Base-by-base conservation (phyloP, 352 stramenopile species). In the Globisporangium polare region DNA sequence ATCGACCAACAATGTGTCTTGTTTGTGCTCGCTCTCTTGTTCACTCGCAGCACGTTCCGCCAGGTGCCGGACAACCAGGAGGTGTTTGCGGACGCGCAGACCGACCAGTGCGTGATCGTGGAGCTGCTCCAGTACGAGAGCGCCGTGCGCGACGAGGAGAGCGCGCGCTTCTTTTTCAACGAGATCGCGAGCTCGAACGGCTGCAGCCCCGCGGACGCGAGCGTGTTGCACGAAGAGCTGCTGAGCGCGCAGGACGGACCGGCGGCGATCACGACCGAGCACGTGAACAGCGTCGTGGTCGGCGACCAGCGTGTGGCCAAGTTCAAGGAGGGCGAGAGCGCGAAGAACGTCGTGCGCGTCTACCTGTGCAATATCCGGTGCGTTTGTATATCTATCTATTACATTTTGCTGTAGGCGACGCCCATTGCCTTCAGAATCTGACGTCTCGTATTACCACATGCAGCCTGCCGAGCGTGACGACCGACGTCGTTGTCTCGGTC, bases 1-100 rank as follows among this genome's bases (percentile, higher is more conserved):
- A 15, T 17, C 10, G 45, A 35, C 24, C 33, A n/a, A 35, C 15
- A 22, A 33, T 33, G 24, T 22, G 1, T 27, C 5, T 10, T 51
- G 45, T 51, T 12, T n/a, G n/a, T n/a, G n/a, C n/a, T 31, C 7
- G 10, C 13, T 1, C 22, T 12, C 43, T 50, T 53, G 45, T 5
- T 52, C 45, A 10, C 22, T n/a, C 20, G 26, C 35, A 87, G 75
- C 65, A 66, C 73, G 22, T 95, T 95, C 61, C 86, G 86, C 12
- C 84, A 95, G 64, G 85, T 95, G 29, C 86, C 86, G 0, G 84
- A 95, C 67, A 94, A 95, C 66, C 86, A 95, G 63, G 86, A 95
- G 55, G 86, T 95, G 29, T 95, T 94, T 70, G 83, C 86, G 31
- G 88, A 95, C 37, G 78, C 80, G 18, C 59, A 73, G 29, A 93